These are phyloP conservation scores for Trypanosoma caninum DNA, from an alignment of 208 protist species.

Conservation along the genomic window DNA sequence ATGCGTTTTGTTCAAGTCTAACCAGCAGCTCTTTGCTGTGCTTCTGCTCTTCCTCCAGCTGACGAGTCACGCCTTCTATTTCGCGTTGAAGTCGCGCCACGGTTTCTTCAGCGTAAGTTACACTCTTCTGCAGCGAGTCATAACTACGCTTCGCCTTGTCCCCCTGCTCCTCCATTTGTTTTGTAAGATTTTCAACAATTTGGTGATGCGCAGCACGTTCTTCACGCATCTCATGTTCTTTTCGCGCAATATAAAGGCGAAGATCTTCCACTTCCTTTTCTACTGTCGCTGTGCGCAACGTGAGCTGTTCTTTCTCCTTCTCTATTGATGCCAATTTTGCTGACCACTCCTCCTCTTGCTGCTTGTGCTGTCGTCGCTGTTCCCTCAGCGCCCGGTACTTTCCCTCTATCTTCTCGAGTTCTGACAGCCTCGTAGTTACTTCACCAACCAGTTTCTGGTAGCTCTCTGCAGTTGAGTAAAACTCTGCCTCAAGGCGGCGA, in stretches of 20 bases:
- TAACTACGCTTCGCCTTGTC: conserved; percentile 21
- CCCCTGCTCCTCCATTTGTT: conserved; percentile 39
- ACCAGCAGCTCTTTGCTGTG: conserved; percentile 48
- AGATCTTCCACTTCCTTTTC: conserved; percentile 27
- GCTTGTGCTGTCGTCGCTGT: conserved; percentile 12
- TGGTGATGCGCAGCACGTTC: conserved; percentile 30
- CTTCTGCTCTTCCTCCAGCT: conserved; percentile 46
- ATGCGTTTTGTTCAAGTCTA: conserved; percentile 39
- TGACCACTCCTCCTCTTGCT: conserved; percentile 9
- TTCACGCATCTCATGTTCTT: conserved; percentile 36
- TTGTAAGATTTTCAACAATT: conserved; percentile 36
- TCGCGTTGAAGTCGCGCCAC: conserved; percentile 49
- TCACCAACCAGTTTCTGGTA: conserved; percentile 74
- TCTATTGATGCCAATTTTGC: conserved; percentile 7
- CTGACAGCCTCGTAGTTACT: conserved; percentile 46
- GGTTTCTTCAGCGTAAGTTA: conserved; percentile 58
- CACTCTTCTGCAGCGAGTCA: conserved; percentile 32
- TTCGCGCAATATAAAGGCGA: conserved; percentile 35
- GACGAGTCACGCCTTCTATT: conserved; percentile 43
- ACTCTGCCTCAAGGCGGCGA: conserved; percentile 65
- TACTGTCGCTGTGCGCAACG: conserved; percentile 18
- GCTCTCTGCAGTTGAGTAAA: conserved; percentile 43
- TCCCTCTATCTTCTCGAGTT: conserved; percentile 59
- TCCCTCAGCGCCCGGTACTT: conserved; percentile 78
- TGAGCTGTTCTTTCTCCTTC: conserved; percentile 27